These are phyloP conservation scores for Pestalotiopsis sp. DNA, from an alignment of 2,329 filamentous ascomycete species.

Conservation along the genomic window DNA sequence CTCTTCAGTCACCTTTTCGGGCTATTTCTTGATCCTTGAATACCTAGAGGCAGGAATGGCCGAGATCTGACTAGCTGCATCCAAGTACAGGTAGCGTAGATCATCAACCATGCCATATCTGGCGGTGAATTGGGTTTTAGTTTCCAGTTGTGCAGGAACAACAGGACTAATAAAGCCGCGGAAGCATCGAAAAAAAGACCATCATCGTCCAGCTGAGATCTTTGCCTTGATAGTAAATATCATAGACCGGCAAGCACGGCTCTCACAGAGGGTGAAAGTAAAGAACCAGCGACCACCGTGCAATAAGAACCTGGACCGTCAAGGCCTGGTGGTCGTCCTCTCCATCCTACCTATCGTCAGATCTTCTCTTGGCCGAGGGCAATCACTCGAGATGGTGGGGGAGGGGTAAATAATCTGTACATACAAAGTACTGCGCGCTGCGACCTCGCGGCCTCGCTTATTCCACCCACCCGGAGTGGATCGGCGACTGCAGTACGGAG, in stretches of 20 bases:
- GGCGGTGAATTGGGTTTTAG: slow-evolving; percentile 5
- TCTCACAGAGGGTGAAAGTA: background rate
- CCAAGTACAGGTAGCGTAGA: background rate
- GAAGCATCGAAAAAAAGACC: background rate
- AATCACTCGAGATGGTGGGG: background rate
- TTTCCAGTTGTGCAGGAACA: background rate
- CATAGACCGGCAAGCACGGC: background rate
- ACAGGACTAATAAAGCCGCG: background rate
- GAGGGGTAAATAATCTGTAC: background rate
- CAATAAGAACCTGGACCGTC: background rate
- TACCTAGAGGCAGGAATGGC: background rate
- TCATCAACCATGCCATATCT: slow-evolving; percentile 3
- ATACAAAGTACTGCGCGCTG: background rate
- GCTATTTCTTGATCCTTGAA: background rate
- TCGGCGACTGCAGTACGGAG: background rate
- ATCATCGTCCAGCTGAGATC: background rate
- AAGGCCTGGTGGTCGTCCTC: background rate
- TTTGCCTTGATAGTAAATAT: background rate
- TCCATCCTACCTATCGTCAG: background rate
- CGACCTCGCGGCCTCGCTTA: background rate
- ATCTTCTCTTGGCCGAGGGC: background rate
- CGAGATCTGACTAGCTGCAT: slow-evolving; percentile 4
- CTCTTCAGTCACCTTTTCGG: background rate
- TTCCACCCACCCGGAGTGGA: background rate
- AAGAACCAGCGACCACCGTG: background rate